phyloP scores from a whole-genome alignment of 768 basidiomycete genomes.

The Gautieria morchelliformis region DNA sequence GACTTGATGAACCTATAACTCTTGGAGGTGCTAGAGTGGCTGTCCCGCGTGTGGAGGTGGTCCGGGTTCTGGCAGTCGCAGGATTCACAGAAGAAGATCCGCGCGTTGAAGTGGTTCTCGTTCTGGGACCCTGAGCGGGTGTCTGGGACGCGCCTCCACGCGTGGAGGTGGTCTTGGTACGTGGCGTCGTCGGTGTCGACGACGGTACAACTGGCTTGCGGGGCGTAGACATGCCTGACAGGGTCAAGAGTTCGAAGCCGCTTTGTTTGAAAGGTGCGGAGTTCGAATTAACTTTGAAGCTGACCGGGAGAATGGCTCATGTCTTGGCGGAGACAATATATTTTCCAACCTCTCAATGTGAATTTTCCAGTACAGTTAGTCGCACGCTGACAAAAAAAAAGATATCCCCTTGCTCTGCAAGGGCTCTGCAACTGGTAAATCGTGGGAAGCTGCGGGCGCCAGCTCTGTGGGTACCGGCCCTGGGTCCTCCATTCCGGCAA shows the following conservation, averaged over 20 bases:
- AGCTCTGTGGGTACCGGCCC: too few relatives aligned
- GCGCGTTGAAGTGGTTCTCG: neutral
- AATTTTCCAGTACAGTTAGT: too few relatives aligned
- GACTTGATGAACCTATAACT: neutral
- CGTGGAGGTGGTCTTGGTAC: neutral
- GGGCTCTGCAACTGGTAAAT: too few relatives aligned
- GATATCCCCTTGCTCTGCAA: too few relatives aligned
- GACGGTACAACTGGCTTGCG: neutral
- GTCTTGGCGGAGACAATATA: too few relatives aligned
- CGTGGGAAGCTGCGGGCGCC: too few relatives aligned
- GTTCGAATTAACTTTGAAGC: too few relatives aligned
- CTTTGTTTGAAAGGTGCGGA: too few relatives aligned
- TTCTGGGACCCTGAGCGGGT: neutral
- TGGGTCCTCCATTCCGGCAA: too few relatives aligned
- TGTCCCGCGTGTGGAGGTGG: slow-evolving; percentile 6
- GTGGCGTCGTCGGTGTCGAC: neutral
- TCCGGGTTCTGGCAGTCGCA: neutral
- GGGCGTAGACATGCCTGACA: neutral
- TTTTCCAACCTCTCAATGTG: too few relatives aligned
- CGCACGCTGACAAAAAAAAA: too few relatives aligned
- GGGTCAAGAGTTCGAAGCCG: neutral
- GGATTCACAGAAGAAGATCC: neutral
- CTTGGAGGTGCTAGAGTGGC: slow-evolving; percentile 5
- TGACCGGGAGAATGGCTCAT: too few relatives aligned
- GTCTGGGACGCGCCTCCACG: slow-evolving; percentile 2